Evolutionary conservation across 169 alveolate species (phyloP).

Genomic region (Amoebophrya sp.): DNA sequence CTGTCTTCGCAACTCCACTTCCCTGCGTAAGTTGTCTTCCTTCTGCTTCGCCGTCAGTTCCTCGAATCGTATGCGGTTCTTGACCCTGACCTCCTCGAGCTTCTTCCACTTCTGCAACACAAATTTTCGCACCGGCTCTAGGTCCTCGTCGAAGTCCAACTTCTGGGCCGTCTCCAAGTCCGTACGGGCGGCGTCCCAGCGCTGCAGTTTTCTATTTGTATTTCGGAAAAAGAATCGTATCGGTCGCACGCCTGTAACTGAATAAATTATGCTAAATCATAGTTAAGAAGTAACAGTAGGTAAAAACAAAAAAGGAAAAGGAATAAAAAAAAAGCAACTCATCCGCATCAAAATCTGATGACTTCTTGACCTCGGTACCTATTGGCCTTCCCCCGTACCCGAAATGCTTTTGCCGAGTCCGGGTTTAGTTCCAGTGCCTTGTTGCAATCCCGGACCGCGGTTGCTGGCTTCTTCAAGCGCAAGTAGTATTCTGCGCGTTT

Average conservation of each 20-base stretch:
- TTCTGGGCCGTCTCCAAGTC: background rate
- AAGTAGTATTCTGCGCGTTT: background rate
- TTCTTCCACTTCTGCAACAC: background rate
- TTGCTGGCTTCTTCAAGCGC: background rate
- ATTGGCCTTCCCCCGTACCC: background rate
- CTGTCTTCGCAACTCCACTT: background rate
- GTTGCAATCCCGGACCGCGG: background rate
- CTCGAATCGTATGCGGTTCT: background rate
- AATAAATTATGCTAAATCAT: no score
- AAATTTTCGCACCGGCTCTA: background rate
- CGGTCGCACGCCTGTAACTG: no score
- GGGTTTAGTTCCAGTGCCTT: background rate
- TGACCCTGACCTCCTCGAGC: background rate
- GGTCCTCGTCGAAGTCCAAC: background rate
- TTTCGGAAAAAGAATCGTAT: no score
- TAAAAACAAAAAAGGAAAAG: background rate
- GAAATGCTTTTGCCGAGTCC: background rate
- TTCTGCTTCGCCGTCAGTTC: background rate
- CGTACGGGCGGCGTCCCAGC: conserved; percentile 1
- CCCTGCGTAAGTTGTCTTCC: background rate
- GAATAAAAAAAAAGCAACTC: no score
- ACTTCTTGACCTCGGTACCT: no score
- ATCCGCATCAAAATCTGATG: no score
- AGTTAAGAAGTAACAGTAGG: no score
- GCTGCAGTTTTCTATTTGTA: conserved; percentile 18